A percentile compares a stretch with the other conserved stretches of the same genome.
Evolutionary conservation across 768 basidiomycete genomes (phyloP).

Genomic region (Hysterangium stoloniferum): DNA sequence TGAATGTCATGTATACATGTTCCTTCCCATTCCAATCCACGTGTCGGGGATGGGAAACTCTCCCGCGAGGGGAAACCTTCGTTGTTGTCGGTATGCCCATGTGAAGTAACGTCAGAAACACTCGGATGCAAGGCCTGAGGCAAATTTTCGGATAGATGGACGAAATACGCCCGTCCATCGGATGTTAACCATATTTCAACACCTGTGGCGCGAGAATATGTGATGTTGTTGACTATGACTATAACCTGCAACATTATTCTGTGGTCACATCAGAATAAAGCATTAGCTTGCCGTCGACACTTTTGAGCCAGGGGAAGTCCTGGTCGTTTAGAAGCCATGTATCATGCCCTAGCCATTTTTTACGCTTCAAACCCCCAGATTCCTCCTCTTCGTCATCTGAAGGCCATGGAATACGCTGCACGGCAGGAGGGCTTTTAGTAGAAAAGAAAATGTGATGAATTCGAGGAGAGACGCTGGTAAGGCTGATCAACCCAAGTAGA

Average conservation of each 20-base stretch:
- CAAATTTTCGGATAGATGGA: constrained; percentile 46
- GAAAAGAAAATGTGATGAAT: constrained; percentile 65
- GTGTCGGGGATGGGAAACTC: too few relatives aligned
- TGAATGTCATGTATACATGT: constrained; percentile 71
- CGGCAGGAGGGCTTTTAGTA: constrained; percentile 61
- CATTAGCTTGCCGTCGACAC: constrained; percentile 50
- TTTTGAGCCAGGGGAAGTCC: constrained; percentile 68
- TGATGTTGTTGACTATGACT: constrained; percentile 66
- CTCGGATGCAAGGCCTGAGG: constrained; percentile 18
- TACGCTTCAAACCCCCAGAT: constrained; percentile 13
- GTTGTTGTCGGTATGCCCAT: neutral
- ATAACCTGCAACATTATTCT: too few relatives aligned
- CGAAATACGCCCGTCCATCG: constrained; percentile 77
- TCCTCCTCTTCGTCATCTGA: constrained; percentile 30
- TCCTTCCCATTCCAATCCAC: constrained; percentile 49
- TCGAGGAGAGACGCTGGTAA: constrained; percentile 63
- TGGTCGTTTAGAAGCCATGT: constrained; percentile 64
- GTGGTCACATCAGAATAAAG: too few relatives aligned
- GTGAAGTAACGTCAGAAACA: constrained; percentile 12
- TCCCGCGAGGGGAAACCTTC: constrained; percentile 6
- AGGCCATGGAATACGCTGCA: constrained; percentile 86
- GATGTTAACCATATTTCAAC: constrained; percentile 82
- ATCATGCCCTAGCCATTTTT: constrained; percentile 41
- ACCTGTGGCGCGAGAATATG: constrained; percentile 46
- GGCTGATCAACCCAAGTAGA: constrained; percentile 3